Base-by-base conservation (phyloP, 352 stramenopile species). In the Phytophthora vignae region DNA sequence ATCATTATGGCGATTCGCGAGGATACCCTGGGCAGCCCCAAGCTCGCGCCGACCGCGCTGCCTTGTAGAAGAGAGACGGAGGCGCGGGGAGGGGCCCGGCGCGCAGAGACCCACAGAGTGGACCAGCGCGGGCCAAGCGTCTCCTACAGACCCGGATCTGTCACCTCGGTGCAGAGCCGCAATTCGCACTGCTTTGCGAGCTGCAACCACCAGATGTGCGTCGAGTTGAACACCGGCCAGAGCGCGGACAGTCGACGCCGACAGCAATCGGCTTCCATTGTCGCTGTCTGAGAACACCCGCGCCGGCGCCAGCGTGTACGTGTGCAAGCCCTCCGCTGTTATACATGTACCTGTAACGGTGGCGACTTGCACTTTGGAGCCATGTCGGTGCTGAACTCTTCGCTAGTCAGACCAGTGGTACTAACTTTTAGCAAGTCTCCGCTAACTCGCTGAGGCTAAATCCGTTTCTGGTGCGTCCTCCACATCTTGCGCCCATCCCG, bases 31-130 rank as follows among this genome's bases (percentile, higher is more conserved):
- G 42, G 15, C 21, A 22, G 7, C 36, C n/a, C 15, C 40, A 19
- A 19, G 14, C 14, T 21, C 38, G 33, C 53, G 19, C 46, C 44
- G 44, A 53, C 67, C 14, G 38, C 38, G 38, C 38, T 17, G 38
- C 11, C 58, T 36, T 46, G 64, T 73, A 73, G 19, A 73, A 73
- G 64, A 77, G 69, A 69, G 69, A 68, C 69, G 58, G 67, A 54
- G 14, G 33, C 50, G 58, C 55, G 65, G 50, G 65, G 59, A 67
- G 38, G 58, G 61, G 22, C 53, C 21, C 2, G 36, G 29, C 25
- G 61, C 22, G 38, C 69, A 76, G 55, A 76, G 46, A 67, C 54
- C 15, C 50, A 17, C 15, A 56, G 55, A 53, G 61, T 71, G 62
- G 66, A 59, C 66, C 49, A n/a, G 31, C n/a, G 48, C 22, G 27